These are phyloP conservation scores for Dendrobium chrysotoxum DNA, from an alignment of 106 monocot species.

Conservation along the genomic window DNA sequence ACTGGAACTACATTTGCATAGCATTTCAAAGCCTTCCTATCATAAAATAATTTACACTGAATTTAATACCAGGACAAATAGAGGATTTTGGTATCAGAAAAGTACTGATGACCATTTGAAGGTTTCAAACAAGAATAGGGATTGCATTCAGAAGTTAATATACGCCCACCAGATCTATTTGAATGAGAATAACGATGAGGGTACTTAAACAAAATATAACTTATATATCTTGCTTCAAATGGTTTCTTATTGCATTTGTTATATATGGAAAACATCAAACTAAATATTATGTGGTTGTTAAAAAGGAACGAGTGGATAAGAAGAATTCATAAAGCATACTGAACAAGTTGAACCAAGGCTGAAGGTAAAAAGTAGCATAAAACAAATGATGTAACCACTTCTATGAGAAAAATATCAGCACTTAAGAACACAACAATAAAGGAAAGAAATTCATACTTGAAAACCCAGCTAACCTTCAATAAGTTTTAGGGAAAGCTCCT, in stretches of 20 bases:
- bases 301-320: neutral
- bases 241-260: neutral
- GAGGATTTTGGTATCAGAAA: neutral
- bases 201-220: neutral
- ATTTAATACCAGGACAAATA: neutral
- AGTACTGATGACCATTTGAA: neutral
- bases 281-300: neutral
- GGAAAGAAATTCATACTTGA: neutral
- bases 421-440: neutral
- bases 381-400: neutral
- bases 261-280: neutral
- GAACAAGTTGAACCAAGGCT: neutral
- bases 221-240: neutral
- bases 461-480: conserved; percentile 48
- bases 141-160: neutral
- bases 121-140: neutral
- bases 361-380: neutral
- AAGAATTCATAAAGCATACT: neutral
- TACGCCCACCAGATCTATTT: neutral
- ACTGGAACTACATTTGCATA: neutral
- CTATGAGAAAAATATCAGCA: neutral
- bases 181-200: neutral
- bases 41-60: neutral
- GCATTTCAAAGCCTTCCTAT: neutral
- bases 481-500: conserved; percentile 67